Evolutionary conservation across 2,329 filamentous ascomycete species (phyloP).

Genomic region (Microdochium trichocladiopsis): DNA sequence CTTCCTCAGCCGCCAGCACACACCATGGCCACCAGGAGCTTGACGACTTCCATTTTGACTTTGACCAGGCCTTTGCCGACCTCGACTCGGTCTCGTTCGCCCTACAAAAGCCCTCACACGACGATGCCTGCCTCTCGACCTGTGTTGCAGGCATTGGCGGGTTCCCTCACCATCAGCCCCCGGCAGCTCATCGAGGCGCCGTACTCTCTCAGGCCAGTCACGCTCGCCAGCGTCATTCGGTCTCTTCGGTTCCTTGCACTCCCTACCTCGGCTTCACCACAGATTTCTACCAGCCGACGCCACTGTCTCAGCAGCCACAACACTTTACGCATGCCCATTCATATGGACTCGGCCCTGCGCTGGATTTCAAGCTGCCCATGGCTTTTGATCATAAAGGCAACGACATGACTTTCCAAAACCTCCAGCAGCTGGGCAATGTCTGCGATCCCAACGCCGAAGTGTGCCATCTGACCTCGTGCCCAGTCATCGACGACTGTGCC

Average conservation of each 20-base stretch:
- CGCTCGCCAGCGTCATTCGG: background rate
- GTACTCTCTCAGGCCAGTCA: background rate
- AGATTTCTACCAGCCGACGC: background rate
- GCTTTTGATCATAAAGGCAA: background rate
- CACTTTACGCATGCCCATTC: background rate
- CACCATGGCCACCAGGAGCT: background rate
- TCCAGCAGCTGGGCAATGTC: background rate
- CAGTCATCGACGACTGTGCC: slow-evolving; percentile 10
- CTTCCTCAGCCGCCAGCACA: background rate
- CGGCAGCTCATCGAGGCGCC: background rate
- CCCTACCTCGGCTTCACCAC: background rate
- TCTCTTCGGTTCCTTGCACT: background rate
- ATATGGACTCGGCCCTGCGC: background rate
- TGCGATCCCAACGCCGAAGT: slow-evolving; percentile 5
- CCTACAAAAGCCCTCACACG: background rate
- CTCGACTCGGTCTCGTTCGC: background rate
- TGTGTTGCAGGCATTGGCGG: background rate
- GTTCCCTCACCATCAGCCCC: background rate
- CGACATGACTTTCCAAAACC: background rate
- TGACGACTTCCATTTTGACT: background rate
- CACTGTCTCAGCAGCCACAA: background rate
- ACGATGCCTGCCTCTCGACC: background rate
- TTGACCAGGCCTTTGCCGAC: background rate
- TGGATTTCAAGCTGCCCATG: background rate
- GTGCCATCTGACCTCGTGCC: slow-evolving; percentile 3